These are phyloP conservation scores for Penicillium nordicum DNA, from an alignment of 2,329 filamentous ascomycete genomes.

Conservation along the genomic window DNA sequence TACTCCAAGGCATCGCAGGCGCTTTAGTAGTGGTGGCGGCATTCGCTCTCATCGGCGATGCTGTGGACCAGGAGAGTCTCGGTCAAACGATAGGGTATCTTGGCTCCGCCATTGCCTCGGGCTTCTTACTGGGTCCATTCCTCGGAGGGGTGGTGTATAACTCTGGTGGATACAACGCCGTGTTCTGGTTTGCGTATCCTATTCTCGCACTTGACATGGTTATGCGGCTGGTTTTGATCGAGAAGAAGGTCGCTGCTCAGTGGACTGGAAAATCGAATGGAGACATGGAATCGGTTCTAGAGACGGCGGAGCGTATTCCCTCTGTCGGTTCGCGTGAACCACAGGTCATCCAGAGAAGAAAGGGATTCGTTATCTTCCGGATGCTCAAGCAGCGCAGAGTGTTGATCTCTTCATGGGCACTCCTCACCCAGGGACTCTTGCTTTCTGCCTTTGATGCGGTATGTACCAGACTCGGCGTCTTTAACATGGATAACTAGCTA, in stretches of 20 bases:
- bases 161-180: conserved; percentile 55
- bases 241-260: conserved; percentile 55
- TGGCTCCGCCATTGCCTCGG: conserved; percentile 55
- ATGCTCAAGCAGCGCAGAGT: conserved; percentile 47
- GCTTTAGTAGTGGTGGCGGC: conserved; percentile 61
- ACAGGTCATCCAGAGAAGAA: background rate
- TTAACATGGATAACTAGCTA: background rate
- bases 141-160: conserved; percentile 60
- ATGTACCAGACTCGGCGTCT: conserved; percentile 12
- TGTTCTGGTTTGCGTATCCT: conserved; percentile 56
- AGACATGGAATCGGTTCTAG: conserved; percentile 28
- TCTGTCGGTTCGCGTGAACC: background rate
- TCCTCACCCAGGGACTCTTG: conserved; percentile 49
- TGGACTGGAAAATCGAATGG: conserved; percentile 15
- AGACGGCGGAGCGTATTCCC: background rate
- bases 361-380: conserved; percentile 16
- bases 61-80: conserved; percentile 54
- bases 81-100: conserved; percentile 61
- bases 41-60: conserved; percentile 57
- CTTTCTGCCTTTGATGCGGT: conserved; percentile 52
- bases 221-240: conserved; percentile 60
- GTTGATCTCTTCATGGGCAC: conserved; percentile 54
- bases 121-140: conserved; percentile 55
- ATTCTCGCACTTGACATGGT: conserved; percentile 58
- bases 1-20: conserved; percentile 57